phyloP scores from a whole-genome alignment of 179 eudicot species.

The Sideroxylon spinosum region DNA sequence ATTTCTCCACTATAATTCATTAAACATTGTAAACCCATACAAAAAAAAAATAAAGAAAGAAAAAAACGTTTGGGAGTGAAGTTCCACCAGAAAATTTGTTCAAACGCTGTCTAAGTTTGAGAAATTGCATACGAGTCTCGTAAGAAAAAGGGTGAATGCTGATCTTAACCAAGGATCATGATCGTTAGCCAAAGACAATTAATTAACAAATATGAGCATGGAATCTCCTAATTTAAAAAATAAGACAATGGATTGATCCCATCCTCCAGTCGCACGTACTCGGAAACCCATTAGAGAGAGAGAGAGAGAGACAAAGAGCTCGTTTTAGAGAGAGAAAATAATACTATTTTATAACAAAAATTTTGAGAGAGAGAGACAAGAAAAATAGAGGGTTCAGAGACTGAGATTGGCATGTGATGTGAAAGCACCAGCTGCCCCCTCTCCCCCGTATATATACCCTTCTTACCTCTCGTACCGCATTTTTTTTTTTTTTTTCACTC shows the following conservation, averaged over 20 bases:
- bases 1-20: too few species aligned
- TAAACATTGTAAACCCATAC: too few species aligned
- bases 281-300: slow-evolving; percentile 37
- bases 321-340: slow-evolving; percentile 6
- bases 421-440: slow-evolving; percentile 49
- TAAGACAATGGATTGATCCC: slow-evolving; percentile 33
- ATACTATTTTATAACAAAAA: not conserved
- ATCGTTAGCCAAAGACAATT: too few species aligned
- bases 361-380: not conserved
- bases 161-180: too few species aligned
- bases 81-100: too few species aligned
- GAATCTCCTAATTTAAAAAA: too few species aligned
- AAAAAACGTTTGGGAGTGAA: too few species aligned
- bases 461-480: slow-evolving; percentile 29
- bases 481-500: slow-evolving; percentile 54
- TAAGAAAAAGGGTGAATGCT: too few species aligned
- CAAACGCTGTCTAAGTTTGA: too few species aligned
- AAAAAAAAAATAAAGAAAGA: too few species aligned
- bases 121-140: too few species aligned
- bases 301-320: slow-evolving; percentile 39
- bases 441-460: slow-evolving; percentile 29
- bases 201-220: too few species aligned
- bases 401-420: slow-evolving; percentile 64
- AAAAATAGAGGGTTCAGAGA: not conserved
- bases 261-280: slow-evolving; percentile 68